Evolutionary conservation across 129 eudicot genomes (phyloP).

Genomic region (Tagetes patula): DNA sequence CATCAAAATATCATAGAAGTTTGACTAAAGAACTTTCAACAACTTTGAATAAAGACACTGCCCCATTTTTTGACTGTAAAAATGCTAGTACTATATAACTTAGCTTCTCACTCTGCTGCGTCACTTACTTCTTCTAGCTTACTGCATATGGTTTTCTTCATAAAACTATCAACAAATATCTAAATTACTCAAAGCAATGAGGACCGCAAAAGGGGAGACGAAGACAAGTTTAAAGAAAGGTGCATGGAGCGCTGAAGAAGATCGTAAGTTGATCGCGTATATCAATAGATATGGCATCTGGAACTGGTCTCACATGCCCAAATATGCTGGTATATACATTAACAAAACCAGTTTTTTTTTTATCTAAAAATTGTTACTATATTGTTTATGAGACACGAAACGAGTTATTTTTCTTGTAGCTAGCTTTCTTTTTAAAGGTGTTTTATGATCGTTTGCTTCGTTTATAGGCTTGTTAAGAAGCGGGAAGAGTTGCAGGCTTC

Average conservation of each 20-base stretch:
- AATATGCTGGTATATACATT: conserved; percentile 28
- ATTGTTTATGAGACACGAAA: no score
- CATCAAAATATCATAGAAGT: neutral
- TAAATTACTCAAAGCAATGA: neutral
- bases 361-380: no score
- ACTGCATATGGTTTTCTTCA: neutral
- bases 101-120: conserved; percentile 3
- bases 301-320: conserved; percentile 36
- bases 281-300: conserved; percentile 31
- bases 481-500: conserved; percentile 45
- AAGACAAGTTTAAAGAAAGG: conserved; percentile 27
- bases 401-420: no score
- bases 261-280: conserved; percentile 24
- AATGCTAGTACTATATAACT: neutral
- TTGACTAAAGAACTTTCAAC: neutral
- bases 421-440: neutral
- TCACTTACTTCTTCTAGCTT: neutral
- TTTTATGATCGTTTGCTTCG: neutral
- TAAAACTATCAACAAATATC: neutral
- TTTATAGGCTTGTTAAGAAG: conserved; percentile 31
- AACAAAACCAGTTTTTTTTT: neutral
- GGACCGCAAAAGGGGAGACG: conserved; percentile 15
- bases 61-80: neutral
- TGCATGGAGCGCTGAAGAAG: conserved; percentile 38
- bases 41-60: neutral